phyloP scores from a whole-genome alignment of 805 yeast species.

The Candida dajiaensis region DNA sequence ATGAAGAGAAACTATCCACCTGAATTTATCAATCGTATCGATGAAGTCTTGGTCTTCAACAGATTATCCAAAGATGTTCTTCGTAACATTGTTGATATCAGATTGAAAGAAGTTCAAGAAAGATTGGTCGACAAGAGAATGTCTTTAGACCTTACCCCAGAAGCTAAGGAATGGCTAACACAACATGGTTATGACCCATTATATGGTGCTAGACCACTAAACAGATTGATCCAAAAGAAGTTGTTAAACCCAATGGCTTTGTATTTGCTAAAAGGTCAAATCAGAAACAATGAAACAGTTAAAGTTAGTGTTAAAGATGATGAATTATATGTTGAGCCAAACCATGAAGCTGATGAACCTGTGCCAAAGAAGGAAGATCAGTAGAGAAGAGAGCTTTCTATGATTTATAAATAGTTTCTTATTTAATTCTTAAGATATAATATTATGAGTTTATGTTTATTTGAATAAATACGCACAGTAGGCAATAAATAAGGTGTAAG shows the following conservation, averaged over 20 bases:
- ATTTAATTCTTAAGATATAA: too few species aligned
- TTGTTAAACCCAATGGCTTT: constrained; percentile 87
- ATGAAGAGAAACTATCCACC: constrained; percentile 82
- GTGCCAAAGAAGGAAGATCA: constrained; percentile 2
- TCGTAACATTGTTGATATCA: constrained; percentile 75
- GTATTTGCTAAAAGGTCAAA: constrained; percentile 71
- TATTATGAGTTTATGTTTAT: neutral
- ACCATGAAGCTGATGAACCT: constrained; percentile 33
- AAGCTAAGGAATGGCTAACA: constrained; percentile 73
- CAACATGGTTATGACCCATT: constrained; percentile 84
- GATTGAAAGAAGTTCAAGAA: constrained; percentile 75
- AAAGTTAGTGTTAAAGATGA: constrained; percentile 41
- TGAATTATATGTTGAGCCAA: constrained; percentile 39
- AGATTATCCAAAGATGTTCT: constrained; percentile 74
- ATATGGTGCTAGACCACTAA: constrained; percentile 95
- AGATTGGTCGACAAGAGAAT: constrained; percentile 78
- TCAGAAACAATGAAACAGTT: constrained; percentile 53
- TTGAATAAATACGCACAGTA: neutral
- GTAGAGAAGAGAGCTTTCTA: neutral
- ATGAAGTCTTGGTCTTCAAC: constrained; percentile 90
- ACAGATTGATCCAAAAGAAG: constrained; percentile 78
- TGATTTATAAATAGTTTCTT: too few species aligned
- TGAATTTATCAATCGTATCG: constrained; percentile 90
- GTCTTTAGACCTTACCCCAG: constrained; percentile 44
- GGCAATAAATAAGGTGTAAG: neutral